These are phyloP conservation scores for Verticillium alfalfae DNA, from an alignment of 2,329 filamentous ascomycete genomes.

Conservation along the genomic window DNA sequence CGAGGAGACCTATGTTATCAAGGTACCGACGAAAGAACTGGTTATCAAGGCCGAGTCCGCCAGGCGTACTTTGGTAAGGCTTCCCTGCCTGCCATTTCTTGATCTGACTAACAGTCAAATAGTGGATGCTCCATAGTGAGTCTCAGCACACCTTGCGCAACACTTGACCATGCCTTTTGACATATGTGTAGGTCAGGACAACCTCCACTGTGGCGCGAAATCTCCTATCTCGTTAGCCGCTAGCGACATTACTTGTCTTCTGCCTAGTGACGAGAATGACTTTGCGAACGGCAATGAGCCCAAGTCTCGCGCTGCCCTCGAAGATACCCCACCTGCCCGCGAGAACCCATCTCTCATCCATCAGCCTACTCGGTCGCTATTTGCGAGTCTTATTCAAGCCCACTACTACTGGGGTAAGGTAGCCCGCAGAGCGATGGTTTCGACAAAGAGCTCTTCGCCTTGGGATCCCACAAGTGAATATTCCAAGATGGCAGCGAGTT, in stretches of 20 bases:
- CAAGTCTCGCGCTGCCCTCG: constrained; percentile 43
- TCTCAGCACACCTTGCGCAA: neutral
- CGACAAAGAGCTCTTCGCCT: constrained; percentile 35
- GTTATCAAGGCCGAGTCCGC: constrained; percentile 50
- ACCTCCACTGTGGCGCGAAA: constrained; percentile 46
- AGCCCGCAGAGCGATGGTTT: constrained; percentile 39
- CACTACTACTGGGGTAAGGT: constrained; percentile 50
- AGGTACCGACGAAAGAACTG: constrained; percentile 34
- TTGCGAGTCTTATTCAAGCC: constrained; percentile 49
- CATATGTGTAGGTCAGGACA: constrained; percentile 39
- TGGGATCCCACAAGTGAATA: constrained; percentile 45
- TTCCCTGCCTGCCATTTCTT: neutral
- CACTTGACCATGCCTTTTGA: neutral
- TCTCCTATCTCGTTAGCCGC: constrained; percentile 46
- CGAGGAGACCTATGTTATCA: constrained; percentile 46
- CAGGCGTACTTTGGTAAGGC: constrained; percentile 46
- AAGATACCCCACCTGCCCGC: constrained; percentile 44
- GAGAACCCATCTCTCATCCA: constrained; percentile 36
- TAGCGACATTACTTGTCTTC: constrained; percentile 47
- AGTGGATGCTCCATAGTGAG: constrained; percentile 54
- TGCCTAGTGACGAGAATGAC: constrained; percentile 47
- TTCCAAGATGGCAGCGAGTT: constrained; percentile 31
- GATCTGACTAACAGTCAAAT: neutral
- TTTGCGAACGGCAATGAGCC: constrained; percentile 44
- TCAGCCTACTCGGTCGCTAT: constrained; percentile 42